These are phyloP conservation scores for Plasmodium cynomolgi DNA, from an alignment of 169 alveolate species.

Conservation along the genomic window DNA sequence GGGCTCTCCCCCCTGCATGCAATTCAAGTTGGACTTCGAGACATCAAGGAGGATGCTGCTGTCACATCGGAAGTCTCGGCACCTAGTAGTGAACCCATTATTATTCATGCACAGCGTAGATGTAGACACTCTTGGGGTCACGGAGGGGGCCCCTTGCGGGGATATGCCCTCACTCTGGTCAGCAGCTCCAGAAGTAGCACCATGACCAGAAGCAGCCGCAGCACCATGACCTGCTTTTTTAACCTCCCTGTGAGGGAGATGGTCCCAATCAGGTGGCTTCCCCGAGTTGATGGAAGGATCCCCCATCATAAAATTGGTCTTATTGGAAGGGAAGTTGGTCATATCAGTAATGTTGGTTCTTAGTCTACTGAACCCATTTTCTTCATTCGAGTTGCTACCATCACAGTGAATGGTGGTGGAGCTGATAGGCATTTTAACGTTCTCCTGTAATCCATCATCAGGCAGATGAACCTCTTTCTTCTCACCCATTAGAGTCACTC, in stretches of 20 bases:
- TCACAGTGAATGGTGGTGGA: neutral
- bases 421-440: neutral
- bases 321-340: neutral
- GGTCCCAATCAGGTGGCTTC: neutral
- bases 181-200: too few relatives aligned
- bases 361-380: neutral
- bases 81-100: neutral
- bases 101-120: neutral
- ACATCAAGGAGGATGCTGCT: neutral
- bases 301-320: neutral
- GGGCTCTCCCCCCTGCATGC: neutral
- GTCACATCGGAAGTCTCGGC: neutral
- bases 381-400: neutral
- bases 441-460: neutral
- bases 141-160: neutral
- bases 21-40: neutral
- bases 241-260: neutral
- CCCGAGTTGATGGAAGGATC: neutral
- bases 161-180: neutral
- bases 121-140: neutral
- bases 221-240: neutral
- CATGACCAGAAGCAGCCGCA: too few relatives aligned
- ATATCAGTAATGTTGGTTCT: neutral
- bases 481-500: neutral
- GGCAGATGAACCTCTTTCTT: neutral